Percentiles rank a stretch among this genome's conserved stretches.
These are phyloP conservation scores for Paramecium tetraurelia DNA, from an alignment of 73 alveolate genomes.

Conservation along the genomic window DNA sequence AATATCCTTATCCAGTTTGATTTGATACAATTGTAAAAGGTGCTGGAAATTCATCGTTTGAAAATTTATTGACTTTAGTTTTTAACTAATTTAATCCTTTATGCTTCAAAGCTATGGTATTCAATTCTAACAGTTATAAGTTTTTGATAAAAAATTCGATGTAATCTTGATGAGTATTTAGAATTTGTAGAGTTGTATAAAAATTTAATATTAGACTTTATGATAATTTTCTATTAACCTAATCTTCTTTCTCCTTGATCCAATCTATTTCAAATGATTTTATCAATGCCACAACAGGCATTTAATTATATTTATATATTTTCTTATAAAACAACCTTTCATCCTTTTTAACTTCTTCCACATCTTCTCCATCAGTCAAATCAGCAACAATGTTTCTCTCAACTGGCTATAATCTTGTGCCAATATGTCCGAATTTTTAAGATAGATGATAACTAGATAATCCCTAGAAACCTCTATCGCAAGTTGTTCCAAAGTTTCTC, in stretches of 20 bases:
- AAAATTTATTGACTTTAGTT: background rate
- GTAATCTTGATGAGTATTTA: background rate
- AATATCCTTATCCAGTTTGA: slow-evolving; percentile 7
- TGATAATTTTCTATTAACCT: background rate
- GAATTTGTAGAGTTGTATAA: background rate
- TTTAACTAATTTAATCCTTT: background rate
- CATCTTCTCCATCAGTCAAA: background rate
- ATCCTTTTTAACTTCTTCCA: background rate
- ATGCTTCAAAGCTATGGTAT: background rate
- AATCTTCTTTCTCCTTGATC: background rate
- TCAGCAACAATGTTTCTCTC: background rate
- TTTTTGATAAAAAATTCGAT: background rate
- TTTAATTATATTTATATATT: background rate
- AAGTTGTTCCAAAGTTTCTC: background rate
- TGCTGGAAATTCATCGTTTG: background rate
- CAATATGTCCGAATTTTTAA: slow-evolving; percentile 4
- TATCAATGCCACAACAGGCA: background rate
- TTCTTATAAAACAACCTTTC: background rate
- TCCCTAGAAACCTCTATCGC: slow-evolving; percentile 12
- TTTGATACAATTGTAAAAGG: background rate
- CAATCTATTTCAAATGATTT: slow-evolving; percentile 5
- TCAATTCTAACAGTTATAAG: background rate
- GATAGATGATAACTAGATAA: background rate
- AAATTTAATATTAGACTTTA: background rate
- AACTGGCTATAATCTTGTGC: background rate